Evolutionary conservation across 2,329 filamentous ascomycete genomes (phyloP).

Genomic region (Diaporthe caulivora): DNA sequence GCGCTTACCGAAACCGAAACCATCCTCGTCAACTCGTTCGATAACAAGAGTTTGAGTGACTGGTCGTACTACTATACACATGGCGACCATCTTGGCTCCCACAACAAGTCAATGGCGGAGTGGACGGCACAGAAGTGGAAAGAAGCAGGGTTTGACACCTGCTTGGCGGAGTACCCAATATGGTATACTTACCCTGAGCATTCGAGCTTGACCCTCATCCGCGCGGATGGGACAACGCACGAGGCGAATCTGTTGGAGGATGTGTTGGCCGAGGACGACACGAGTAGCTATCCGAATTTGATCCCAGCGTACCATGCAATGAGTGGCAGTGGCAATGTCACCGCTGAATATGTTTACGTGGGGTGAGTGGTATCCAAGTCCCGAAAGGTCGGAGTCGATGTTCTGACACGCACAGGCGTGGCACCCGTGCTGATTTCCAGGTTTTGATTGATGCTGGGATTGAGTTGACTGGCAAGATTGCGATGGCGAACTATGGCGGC

Average conservation of each 20-base stretch:
- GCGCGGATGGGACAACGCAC: constrained; percentile 10
- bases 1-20: constrained; percentile 2
- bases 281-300: constrained; percentile 18
- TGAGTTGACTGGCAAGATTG: constrained; percentile 6
- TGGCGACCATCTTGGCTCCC: constrained; percentile 23
- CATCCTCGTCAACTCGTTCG: constrained; percentile 16
- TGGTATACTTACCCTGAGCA: constrained; percentile 24
- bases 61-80: constrained; percentile 22
- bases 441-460: constrained; percentile 18
- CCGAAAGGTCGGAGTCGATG: too few relatives aligned
- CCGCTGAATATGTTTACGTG: constrained; percentile 17
- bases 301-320: constrained; percentile 21
- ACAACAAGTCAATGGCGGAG: constrained; percentile 20
- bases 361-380: not conserved
- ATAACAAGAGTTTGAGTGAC: constrained; percentile 17
- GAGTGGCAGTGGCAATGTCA: constrained; percentile 18
- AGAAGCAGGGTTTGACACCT: not conserved
- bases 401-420: not conserved
- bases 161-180: constrained; percentile 8
- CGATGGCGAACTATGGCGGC: constrained; percentile 16
- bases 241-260: constrained; percentile 15
- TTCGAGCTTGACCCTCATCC: constrained; percentile 13
- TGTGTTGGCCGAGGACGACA: constrained; percentile 22
- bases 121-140: constrained; percentile 27
- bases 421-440: constrained; percentile 20